Percentiles rank a stretch among this genome's conserved stretches.
Evolutionary conservation across 2,329 filamentous ascomycete genomes (phyloP).

Genomic region (Tolypocladium guangdongense): DNA sequence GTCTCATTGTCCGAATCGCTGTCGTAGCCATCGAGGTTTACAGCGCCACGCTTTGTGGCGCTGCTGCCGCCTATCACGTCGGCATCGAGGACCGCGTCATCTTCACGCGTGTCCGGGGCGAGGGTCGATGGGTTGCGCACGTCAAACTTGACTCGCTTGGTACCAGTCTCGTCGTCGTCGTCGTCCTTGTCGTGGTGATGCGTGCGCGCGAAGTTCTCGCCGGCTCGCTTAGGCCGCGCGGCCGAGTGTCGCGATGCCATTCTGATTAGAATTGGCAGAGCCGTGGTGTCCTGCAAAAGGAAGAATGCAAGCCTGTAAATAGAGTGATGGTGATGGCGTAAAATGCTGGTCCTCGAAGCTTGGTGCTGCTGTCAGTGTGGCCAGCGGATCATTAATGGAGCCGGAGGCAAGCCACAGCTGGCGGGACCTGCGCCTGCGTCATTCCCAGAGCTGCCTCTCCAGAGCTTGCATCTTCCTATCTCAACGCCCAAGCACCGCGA

Average conservation of each 20-base stretch:
- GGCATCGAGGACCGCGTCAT: constrained; percentile 66
- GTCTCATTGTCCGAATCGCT: constrained; percentile 89
- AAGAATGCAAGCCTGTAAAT: neutral
- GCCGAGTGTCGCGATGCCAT: constrained; percentile 14
- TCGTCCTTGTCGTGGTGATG: constrained; percentile 53
- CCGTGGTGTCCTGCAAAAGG: neutral
- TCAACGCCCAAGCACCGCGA: neutral
- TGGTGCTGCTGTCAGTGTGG: neutral
- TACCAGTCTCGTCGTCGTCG: constrained; percentile 35
- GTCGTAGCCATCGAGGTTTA: constrained; percentile 95
- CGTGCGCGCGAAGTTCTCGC: constrained; percentile 68
- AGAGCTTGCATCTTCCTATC: neutral
- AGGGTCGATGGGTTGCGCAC: constrained; percentile 88
- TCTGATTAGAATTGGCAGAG: neutral
- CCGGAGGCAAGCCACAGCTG: neutral
- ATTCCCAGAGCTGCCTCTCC: neutral
- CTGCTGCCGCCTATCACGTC: constrained; percentile 80
- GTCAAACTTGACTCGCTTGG: constrained; percentile 85
- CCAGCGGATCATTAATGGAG: neutral
- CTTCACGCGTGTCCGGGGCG: constrained; percentile 67
- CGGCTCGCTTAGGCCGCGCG: constrained; percentile 71
- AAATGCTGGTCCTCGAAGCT: neutral
- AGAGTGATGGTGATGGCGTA: neutral
- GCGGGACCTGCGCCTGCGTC: neutral
- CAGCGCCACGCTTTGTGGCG: constrained; percentile 79